Evolutionary conservation across 148 eudicot genomes (phyloP), one percentile per base, ranked within the genome.

Genomic region (Rhododendron simsii): DNA sequence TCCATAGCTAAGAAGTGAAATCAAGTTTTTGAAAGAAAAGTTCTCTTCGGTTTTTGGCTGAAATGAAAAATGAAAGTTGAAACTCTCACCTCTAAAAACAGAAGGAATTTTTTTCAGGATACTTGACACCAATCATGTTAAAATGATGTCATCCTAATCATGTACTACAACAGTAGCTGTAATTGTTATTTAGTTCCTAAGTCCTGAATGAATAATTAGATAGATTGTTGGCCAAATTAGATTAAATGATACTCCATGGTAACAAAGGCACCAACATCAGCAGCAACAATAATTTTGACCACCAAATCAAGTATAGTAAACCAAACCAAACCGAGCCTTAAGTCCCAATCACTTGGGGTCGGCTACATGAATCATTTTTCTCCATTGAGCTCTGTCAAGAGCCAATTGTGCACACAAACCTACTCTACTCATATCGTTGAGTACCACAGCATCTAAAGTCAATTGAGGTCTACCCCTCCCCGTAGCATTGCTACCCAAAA

Each of bases 1-100:
- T 61, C 99, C 99, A 86, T 89, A 92, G 89, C 86, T 91, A 80
- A 96, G 91, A 41, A 96, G 94, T 65, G 96, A 93, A 88, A 96
- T 96, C 92, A 96, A 91, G 81, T 88, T 86, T 87, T 85, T 95
- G 99, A 96, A 11, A 96, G 88, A 45, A 50, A 75, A 8, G 93
- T 57, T 85, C 55, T 90, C 84, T 81, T 87, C 12, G 99, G 99
- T 85, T 90, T 92, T 35, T 88, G 88, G 90, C 99, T 96, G 89
- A 83, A 73, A 83, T 28, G 26, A 83, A 82, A 65, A 74, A 59
- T 65, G 84, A 83, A 86, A 45, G 44, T 30, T 73, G 3, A 35
- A 63, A 85, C 6, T n/a, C 15, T 30, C 37, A 63, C n/a, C 35
- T 39, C 98, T 18, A 57, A 69, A 30, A 81, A 50, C 26, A 30